Base-by-base conservation (phyloP, 1,284 basidiomycete species). In the Apiotrichum gamsii region DNA sequence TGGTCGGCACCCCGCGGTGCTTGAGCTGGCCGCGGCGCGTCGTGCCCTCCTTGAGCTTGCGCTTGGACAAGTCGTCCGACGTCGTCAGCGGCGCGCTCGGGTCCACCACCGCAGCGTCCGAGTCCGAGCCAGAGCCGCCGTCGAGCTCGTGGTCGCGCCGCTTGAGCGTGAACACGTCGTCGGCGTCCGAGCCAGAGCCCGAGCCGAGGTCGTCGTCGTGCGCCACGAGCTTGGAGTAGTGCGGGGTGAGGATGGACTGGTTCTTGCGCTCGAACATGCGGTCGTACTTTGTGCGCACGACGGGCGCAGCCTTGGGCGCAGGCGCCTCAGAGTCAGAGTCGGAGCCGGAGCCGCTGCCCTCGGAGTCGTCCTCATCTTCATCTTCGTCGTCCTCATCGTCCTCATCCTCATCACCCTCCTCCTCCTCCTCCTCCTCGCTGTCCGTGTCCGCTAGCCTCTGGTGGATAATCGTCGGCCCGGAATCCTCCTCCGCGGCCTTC, bases 261-360 rank as follows among this genome's bases (percentile, higher is more conserved):
- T 97, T 97, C 72, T 89, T 93, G 49, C 94, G 83, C 64, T 88
- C 87, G 65, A 98, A 98, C 90, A 98, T 96, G 43, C 90, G 82
- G 70, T 98, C 95, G 70, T 97, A 96, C 74, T 95, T 97, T 5
- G 95, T 97, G 47, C 88, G 80, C 0, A 91, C 85, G 19, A 58
- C 48, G 14, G 55, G 50, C n/a, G 58, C 55, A 3, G 41, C 19
- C 20, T 20, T 19, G n/a, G 40, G 40, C 16, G 14, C 30, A 2
- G 30, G 31, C 3, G 28, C 21, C 10, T 42, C 33, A 8, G 34
- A 41, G 21, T 43, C 52, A 18, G 46, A 48, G 29, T 43, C 41
- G 21, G 46, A 47, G 6, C 18, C 33, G 15, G 29, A 32, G 25
- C 25, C 19, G 5, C 34, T 37, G 8, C 14, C 42, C 16, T 51